Conservation (phyloP, 176 grass and related monocot species). For the Eremochloa ophiuroides region DNA sequence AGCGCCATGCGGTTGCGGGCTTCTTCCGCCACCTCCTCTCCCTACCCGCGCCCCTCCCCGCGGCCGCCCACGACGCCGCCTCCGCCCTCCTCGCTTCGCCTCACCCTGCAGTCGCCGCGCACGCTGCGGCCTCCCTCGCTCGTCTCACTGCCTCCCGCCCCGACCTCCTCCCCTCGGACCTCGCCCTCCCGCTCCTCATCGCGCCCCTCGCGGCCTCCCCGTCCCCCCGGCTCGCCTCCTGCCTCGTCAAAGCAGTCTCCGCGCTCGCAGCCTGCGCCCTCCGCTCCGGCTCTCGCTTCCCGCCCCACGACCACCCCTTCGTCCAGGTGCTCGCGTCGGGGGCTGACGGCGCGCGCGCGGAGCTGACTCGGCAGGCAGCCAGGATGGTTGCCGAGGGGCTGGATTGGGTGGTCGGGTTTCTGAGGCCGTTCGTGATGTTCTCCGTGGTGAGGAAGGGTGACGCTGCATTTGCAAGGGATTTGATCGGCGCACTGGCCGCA, state of each 20-base stretch:
- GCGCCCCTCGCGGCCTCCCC: constrained; percentile 32
- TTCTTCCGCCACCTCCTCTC: constrained; percentile 45
- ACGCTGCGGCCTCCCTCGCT: constrained; percentile 26
- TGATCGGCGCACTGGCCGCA: constrained; percentile 45
- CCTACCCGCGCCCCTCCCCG: constrained; percentile 33
- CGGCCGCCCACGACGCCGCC: constrained; percentile 39
- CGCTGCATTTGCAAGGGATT: constrained; percentile 42
- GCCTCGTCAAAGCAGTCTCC: constrained; percentile 44
- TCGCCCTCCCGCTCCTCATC: constrained; percentile 35
- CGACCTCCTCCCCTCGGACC: constrained; percentile 33
- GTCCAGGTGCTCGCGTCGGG: constrained; percentile 48
- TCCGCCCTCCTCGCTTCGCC: constrained; percentile 35
- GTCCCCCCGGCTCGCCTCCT: constrained; percentile 16
- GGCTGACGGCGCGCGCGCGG: constrained; percentile 26
- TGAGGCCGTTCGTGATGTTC: constrained; percentile 60
- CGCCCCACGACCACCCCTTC: constrained; percentile 55
- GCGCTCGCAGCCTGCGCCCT: constrained; percentile 41
- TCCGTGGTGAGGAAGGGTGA: constrained; percentile 47
- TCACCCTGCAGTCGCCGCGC: constrained; percentile 14
- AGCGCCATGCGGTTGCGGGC: constrained; percentile 33
- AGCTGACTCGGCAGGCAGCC: constrained; percentile 50
- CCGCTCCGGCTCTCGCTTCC: constrained; percentile 33
- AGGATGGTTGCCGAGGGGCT: constrained; percentile 43
- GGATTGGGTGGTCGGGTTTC: constrained; percentile 27
- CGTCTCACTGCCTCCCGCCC: constrained; percentile 28